Base-by-base conservation (phyloP, 2,329 filamentous ascomycete genomes). In the Mycogone perniciosa region DNA sequence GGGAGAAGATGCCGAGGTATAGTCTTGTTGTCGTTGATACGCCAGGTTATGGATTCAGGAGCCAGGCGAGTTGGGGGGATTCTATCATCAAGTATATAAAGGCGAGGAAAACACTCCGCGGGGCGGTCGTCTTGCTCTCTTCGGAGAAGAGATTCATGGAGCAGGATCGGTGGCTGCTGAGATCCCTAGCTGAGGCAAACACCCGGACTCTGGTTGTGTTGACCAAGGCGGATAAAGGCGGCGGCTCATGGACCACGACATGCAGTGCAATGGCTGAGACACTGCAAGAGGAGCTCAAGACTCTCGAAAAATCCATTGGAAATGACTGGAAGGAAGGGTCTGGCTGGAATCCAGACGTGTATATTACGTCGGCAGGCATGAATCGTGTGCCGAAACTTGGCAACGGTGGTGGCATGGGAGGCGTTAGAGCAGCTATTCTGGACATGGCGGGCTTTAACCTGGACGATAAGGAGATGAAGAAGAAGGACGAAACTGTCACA, bases 211-310 rank as follows among this genome's bases (percentile, higher is more conserved):
- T 72, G 6, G 71, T 81, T 1, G 71, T 81, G 4, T 61, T 83
- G 44, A 82, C 80, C 8, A 81, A 81, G 63, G 76, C 74, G 10
- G 80, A 82, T 58, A 81, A 80, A 56, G 62, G 58, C 40, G 64
- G 60, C 31, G 59, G 59, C 8, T 57, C 45, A 1, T 70, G 67
- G 67, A 52, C 53, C 6, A 52, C 51, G 8, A 51, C 48, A 20
- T 71, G 68, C 52, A 49, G 49, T 5, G 39, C 47, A 1, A 55
- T 67, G 37, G 65, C 64, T 0, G 51, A 46, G 4, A 53, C 56
- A 31, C 50, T 71, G n/a, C 61, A 62, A 13, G 39, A 44, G 4
- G 61, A 66, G 37, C 53, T 72, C 41, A 30, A 51, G 4, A 50
- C 50, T 2, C 52, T 67, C 5, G 47, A 65, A 13, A 37, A 41